phyloP scores from a whole-genome alignment of 208 protist genomes.

The Leishmania arabica region DNA sequence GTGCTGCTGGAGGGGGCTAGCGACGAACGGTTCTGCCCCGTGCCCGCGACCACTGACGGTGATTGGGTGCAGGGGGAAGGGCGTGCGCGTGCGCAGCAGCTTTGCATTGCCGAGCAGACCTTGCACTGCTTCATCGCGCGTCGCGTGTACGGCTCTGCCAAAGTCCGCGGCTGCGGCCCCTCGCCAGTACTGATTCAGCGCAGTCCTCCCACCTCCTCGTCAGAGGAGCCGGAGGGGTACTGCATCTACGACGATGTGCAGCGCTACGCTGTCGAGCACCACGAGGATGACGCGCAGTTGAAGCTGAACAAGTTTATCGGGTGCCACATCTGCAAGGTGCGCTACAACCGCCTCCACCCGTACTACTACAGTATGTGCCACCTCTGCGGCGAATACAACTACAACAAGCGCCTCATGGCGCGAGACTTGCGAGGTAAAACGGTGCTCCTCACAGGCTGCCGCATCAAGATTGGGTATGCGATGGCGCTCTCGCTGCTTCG shows the following conservation, averaged over 20 bases:
- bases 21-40: slow-evolving; percentile 29
- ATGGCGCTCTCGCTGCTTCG: slow-evolving; percentile 91
- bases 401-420: slow-evolving; percentile 91
- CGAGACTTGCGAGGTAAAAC: slow-evolving; percentile 91
- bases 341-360: slow-evolving; percentile 91
- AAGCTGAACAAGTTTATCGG: slow-evolving; percentile 47
- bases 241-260: slow-evolving; percentile 78
- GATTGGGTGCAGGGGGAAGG: background rate
- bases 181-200: slow-evolving; percentile 57
- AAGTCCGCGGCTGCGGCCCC: slow-evolving; percentile 38
- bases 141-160: slow-evolving; percentile 51
- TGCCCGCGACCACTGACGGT: background rate
- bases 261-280: slow-evolving; percentile 58
- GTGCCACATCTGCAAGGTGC: slow-evolving; percentile 91
- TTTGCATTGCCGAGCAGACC: slow-evolving; percentile 42
- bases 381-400: slow-evolving; percentile 96
- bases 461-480: slow-evolving; percentile 95
- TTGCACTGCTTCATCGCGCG: slow-evolving; percentile 76
- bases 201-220: slow-evolving; percentile 51
- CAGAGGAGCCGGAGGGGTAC: slow-evolving; percentile 73
- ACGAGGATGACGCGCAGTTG: slow-evolving; percentile 43
- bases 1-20: slow-evolving; percentile 43
- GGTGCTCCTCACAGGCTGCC: slow-evolving; percentile 92
- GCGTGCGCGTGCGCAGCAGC: background rate
- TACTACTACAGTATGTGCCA: slow-evolving; percentile 98